Evolutionary conservation across 495 filamentous ascomycete species (phyloP).

Genomic region (Cercophora scortea): DNA sequence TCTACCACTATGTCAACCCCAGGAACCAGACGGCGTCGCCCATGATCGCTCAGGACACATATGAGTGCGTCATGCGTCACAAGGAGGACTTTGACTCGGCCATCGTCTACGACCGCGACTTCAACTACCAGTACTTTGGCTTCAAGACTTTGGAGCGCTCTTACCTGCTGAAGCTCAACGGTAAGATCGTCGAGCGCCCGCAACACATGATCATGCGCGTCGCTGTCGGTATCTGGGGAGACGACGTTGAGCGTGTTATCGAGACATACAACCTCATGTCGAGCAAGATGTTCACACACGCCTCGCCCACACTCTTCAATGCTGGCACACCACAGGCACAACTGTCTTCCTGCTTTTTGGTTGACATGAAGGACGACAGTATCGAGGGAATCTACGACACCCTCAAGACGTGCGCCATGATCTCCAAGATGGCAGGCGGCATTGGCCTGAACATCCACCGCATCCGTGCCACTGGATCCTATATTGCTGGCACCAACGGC

Average conservation of each 20-base stretch:
- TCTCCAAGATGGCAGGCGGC: conserved; percentile 97
- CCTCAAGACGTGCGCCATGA: conserved; percentile 97
- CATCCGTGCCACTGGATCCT: conserved; percentile 93
- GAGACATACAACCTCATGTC: conserved; percentile 99
- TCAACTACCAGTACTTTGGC: conserved; percentile 99
- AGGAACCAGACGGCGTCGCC: conserved; percentile 78
- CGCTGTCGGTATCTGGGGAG: conserved; percentile 90
- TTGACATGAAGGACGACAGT: conserved; percentile 98
- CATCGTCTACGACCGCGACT: conserved; percentile 97
- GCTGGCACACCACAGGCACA: conserved; percentile 91
- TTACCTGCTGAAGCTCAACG: conserved; percentile 86
- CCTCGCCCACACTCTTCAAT: conserved; percentile 96
- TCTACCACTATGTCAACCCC: conserved; percentile 95
- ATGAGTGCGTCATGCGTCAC: conserved; percentile 89
- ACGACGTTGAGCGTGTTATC: conserved; percentile 85
- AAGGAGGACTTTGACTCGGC: conserved; percentile 95
- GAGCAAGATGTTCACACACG: conserved; percentile 94
- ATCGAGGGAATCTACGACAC: conserved; percentile 99
- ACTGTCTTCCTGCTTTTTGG: conserved; percentile 92
- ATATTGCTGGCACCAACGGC: conserved; percentile 95
- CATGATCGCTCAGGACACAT: conserved; percentile 86
- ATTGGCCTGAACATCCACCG: conserved; percentile 94
- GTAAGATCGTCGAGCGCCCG: conserved; percentile 89
- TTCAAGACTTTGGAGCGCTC: conserved; percentile 99
- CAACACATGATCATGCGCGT: conserved; percentile 99